Conservation (phyloP, 208 protist species). For the Trypanosoma lewisi region DNA sequence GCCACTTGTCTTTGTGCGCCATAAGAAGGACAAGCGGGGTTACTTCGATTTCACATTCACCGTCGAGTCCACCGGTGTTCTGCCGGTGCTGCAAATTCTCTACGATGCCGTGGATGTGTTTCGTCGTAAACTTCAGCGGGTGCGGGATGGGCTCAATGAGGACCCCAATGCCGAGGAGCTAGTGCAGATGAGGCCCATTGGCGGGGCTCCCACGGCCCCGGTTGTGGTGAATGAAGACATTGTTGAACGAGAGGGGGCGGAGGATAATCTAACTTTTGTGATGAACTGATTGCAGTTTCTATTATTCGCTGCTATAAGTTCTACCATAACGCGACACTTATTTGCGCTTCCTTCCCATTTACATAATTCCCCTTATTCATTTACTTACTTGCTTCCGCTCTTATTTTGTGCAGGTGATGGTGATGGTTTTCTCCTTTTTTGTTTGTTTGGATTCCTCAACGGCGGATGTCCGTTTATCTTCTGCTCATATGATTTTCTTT, state of each 20-base stretch:
- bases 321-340: too few relatives aligned
- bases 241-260: slow-evolving; percentile 54
- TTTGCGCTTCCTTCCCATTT: too few relatives aligned
- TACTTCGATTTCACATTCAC: slow-evolving; percentile 90
- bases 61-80: slow-evolving; percentile 89
- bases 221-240: slow-evolving; percentile 83
- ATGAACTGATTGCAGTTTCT: slow-evolving; percentile 65
- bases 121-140: slow-evolving; percentile 71
- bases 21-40: slow-evolving; percentile 59
- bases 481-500: too few relatives aligned
- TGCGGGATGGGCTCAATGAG: slow-evolving; percentile 64
- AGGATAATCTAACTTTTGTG: slow-evolving; percentile 86
- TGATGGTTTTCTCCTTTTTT: too few relatives aligned
- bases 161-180: slow-evolving; percentile 63
- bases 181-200: slow-evolving; percentile 71
- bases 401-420: too few relatives aligned
- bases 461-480: too few relatives aligned
- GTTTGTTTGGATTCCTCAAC: too few relatives aligned
- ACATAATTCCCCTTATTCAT: too few relatives aligned
- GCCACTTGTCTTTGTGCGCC: slow-evolving; percentile 85
- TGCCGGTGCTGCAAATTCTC: slow-evolving; percentile 85
- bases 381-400: too few relatives aligned
- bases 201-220: slow-evolving; percentile 77
- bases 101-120: slow-evolving; percentile 82
- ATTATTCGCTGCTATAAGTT: background rate